Conservation (phyloP, 768 basidiomycete species). For the Rhizopogon sp. region DNA sequence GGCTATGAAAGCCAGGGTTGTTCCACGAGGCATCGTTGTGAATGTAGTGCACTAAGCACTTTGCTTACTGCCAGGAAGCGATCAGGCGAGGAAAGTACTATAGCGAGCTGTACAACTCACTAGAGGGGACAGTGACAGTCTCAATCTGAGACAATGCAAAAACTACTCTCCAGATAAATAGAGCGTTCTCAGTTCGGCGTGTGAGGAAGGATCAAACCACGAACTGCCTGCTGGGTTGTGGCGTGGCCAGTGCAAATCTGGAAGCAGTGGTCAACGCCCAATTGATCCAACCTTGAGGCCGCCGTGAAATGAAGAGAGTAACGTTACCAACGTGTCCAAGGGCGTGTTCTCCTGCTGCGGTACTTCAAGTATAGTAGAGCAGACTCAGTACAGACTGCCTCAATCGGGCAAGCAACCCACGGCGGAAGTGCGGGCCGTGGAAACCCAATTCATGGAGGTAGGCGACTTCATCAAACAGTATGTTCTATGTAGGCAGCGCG, state of each 20-base stretch:
- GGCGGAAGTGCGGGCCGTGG: too few relatives aligned
- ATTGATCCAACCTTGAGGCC: not conserved
- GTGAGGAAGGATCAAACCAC: not conserved
- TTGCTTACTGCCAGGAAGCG: not conserved
- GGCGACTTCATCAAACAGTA: too few relatives aligned
- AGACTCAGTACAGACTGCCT: too few relatives aligned
- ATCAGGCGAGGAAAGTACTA: not conserved
- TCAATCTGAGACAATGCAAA: not conserved
- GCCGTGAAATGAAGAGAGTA: not conserved
- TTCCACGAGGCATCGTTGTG: constrained; percentile 18
- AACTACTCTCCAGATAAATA: not conserved
- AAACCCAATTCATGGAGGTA: too few relatives aligned
- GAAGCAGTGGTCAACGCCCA: not conserved
- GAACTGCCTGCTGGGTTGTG: not conserved
- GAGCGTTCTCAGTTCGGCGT: not conserved
- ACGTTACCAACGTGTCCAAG: not conserved
- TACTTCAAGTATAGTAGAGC: not conserved
- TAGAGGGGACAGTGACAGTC: not conserved
- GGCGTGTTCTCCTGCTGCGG: not conserved
- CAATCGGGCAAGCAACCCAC: too few relatives aligned
- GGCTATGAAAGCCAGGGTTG: constrained; percentile 13
- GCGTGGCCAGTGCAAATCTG: not conserved
- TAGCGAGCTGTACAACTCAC: not conserved
- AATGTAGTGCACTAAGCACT: not conserved
- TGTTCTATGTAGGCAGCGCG: not conserved